Evolutionary conservation across 139 green algal genomes (phyloP).

Genomic region (Microglena sp.): DNA sequence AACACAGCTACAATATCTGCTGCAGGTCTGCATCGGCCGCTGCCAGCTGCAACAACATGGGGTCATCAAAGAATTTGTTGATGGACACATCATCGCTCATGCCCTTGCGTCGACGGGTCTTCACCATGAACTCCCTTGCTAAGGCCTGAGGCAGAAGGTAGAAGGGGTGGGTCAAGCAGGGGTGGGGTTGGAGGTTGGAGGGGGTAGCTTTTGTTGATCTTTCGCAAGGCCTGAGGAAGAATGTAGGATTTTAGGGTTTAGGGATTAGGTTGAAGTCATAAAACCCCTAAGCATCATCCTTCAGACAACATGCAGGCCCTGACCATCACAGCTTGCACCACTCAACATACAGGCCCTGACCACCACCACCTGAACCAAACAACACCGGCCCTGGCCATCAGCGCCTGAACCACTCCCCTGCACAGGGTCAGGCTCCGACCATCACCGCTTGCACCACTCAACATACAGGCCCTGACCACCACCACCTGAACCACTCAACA

Average conservation of each 20-base stretch:
- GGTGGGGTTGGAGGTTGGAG: too few relatives aligned
- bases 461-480: not conserved
- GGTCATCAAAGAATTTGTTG: conserved; percentile 95
- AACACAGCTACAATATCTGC: conserved; percentile 13
- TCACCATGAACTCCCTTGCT: conserved; percentile 93
- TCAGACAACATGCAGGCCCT: not conserved
- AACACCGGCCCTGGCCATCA: too few relatives aligned
- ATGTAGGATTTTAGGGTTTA: too few relatives aligned
- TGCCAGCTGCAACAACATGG: conserved; percentile 88
- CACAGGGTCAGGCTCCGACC: too few relatives aligned
- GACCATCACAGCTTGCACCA: not conserved
- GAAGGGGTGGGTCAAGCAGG: too few relatives aligned
- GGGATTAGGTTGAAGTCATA: conserved; percentile 1
- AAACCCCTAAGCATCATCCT: too few relatives aligned
- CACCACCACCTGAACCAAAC: too few relatives aligned
- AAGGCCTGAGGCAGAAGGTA: conserved; percentile 24
- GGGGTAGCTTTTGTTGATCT: too few relatives aligned
- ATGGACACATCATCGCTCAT: conserved; percentile 97
- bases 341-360: not conserved
- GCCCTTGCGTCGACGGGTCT: conserved; percentile 83
- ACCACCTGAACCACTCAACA: too few relatives aligned
- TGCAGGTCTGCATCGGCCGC: conserved; percentile 73
- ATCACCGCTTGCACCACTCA: not conserved
- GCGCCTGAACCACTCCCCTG: too few relatives aligned
- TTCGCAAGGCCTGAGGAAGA: too few relatives aligned